Conservation (phyloP, 176 grass and related monocot genomes). For the Microstegium vimineum region DNA sequence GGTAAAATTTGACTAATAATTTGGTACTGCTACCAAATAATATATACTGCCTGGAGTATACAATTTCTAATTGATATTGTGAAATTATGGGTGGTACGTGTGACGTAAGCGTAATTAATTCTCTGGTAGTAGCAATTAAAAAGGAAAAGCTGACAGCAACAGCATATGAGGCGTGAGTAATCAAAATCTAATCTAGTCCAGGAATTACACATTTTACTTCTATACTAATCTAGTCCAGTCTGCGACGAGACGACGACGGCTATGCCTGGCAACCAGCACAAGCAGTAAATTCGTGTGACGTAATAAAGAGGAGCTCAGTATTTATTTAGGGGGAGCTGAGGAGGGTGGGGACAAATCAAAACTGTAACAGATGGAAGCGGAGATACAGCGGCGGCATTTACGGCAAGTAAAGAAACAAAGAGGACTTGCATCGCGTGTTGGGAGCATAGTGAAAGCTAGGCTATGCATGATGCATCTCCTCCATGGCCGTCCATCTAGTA, state of each 20-base stretch:
- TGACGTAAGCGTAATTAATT: neutral
- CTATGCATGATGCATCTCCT: neutral
- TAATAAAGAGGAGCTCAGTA: neutral
- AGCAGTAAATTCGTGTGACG: neutral
- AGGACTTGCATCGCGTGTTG: conserved; percentile 23
- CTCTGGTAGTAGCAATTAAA: neutral
- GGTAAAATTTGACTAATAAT: no score
- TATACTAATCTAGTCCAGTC: neutral
- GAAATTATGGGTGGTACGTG: neutral
- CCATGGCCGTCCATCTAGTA: neutral
- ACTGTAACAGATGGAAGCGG: neutral
- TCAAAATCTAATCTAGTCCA: neutral
- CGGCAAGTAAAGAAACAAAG: conserved; percentile 32
- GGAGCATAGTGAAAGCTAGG: conserved; percentile 5
- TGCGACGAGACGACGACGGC: no score
- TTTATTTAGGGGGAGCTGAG: no score
- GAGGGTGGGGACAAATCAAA: neutral
- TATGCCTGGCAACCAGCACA: neutral
- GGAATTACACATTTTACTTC: neutral
- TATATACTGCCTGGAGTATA: no score
- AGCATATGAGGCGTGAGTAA: neutral
- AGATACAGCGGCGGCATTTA: conserved; percentile 35
- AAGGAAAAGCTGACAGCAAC: neutral
- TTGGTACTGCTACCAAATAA: no score
- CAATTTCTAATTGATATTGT: no score